phyloP scores from a whole-genome alignment of 1,284 basidiomycete genomes.

The Filobasidium uniguttulatum region DNA sequence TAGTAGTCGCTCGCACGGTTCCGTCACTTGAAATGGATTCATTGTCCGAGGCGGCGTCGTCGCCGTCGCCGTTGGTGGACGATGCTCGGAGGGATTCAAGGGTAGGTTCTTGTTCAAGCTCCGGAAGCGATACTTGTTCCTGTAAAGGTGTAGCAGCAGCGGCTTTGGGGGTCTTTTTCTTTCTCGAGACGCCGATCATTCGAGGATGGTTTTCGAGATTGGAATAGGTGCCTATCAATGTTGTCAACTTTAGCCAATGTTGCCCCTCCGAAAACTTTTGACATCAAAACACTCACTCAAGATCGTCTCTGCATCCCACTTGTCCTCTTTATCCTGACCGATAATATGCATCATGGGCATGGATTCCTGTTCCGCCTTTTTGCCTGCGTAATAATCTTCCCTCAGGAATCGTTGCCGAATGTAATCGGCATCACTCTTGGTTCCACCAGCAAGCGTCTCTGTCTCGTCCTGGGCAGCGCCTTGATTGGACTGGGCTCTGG shows the following conservation, averaged over 20 bases:
- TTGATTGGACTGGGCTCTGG: background rate
- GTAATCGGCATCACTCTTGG: constrained; percentile 43
- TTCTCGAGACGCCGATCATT: constrained; percentile 54
- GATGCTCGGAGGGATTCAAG: constrained; percentile 13
- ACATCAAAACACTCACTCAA: constrained; percentile 49
- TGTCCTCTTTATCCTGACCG: constrained; percentile 54
- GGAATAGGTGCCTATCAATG: constrained; percentile 65
- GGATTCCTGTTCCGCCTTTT: constrained; percentile 33
- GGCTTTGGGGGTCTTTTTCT: constrained; percentile 14
- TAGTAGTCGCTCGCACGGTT: constrained; percentile 28
- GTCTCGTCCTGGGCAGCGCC: constrained; percentile 7
- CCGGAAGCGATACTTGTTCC: no score
- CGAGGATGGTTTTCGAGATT: constrained; percentile 90
- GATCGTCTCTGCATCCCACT: constrained; percentile 92
- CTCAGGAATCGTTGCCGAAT: constrained; percentile 49
- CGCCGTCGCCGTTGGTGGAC: background rate
- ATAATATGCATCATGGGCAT: constrained; percentile 41
- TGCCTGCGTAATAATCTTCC: constrained; percentile 32
- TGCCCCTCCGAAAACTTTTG: background rate
- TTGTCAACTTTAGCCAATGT: no score
- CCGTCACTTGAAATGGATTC: constrained; percentile 24
- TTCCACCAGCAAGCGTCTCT: constrained; percentile 10
- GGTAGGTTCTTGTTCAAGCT: background rate
- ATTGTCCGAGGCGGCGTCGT: constrained; percentile 8
- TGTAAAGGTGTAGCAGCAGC: background rate